A percentile compares a stretch with the other conserved stretches of the same genome.
phyloP scores from a whole-genome alignment of 1,284 basidiomycete genomes.

The Psilocybe mexicana region DNA sequence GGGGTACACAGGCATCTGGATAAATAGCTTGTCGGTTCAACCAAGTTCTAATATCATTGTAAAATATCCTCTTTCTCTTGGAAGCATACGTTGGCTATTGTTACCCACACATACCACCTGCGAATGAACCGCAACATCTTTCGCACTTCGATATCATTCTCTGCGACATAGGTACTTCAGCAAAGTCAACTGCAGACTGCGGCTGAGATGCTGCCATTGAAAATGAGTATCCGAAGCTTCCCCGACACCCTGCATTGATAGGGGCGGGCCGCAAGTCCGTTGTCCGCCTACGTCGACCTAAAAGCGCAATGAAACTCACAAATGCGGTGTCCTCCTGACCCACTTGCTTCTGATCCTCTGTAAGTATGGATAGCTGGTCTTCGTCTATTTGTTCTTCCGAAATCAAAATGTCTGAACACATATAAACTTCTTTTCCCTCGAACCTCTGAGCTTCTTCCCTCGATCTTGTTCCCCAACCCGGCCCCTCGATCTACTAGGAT shows the following conservation, averaged over 20 bases:
- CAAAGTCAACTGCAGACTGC: too few relatives aligned
- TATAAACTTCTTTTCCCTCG: not conserved
- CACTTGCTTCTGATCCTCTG: not conserved
- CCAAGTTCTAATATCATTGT: not conserved
- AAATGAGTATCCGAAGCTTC: not conserved
- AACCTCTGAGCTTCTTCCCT: not conserved
- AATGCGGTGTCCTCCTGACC: not conserved
- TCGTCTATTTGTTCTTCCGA: not conserved
- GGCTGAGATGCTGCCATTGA: not conserved
- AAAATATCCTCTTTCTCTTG: slow-evolving; percentile 4
- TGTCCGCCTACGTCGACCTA: not conserved
- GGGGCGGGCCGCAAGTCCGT: not conserved
- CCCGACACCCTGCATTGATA: not conserved
- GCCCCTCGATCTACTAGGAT: slow-evolving; percentile 2
- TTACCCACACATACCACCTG: slow-evolving; percentile 1
- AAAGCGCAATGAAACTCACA: not conserved
- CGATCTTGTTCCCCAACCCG: not conserved
- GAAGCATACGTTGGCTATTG: slow-evolving; percentile 9
- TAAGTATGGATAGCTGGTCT: not conserved
- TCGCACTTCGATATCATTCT: not conserved
- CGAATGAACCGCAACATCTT: not conserved
- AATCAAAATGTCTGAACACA: not conserved
- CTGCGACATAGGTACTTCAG: too few relatives aligned
- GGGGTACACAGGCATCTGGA: slow-evolving; percentile 30
- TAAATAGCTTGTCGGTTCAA: slow-evolving; percentile 4